Percentiles rank a stretch among this genome's conserved stretches.
Evolutionary conservation across 108 stramenopile genomes (phyloP).

Genomic region (Hondaea fermentalgiana): DNA sequence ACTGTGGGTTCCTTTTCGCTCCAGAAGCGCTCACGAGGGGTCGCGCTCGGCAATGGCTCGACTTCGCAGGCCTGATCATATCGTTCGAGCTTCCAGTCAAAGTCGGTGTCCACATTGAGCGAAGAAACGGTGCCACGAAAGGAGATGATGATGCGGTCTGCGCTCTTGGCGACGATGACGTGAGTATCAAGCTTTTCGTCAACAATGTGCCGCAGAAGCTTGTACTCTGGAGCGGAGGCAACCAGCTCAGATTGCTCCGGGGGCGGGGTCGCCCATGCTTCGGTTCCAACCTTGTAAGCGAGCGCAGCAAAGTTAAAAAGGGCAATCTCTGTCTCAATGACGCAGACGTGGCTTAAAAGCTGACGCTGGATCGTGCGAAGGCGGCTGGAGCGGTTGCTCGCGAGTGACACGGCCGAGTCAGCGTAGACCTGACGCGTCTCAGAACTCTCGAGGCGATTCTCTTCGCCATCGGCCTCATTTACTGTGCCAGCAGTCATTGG

Average conservation of each 20-base stretch:
- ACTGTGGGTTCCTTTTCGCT: not conserved
- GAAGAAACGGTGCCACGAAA: not conserved
- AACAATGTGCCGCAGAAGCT: not conserved
- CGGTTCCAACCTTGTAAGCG: not conserved
- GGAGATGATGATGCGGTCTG: not conserved
- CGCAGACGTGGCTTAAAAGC: not conserved
- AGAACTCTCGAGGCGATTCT: too few relatives aligned
- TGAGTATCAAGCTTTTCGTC: not conserved
- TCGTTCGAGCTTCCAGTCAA: not conserved
- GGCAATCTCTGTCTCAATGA: not conserved
- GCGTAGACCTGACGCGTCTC: too few relatives aligned
- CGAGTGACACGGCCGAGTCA: too few relatives aligned
- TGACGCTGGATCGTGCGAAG: not conserved
- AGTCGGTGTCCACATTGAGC: not conserved
- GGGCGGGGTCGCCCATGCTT: not conserved
- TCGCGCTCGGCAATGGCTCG: not conserved
- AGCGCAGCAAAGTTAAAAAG: not conserved
- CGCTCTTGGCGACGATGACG: not conserved
- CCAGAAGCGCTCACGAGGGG: not conserved
- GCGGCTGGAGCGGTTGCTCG: not conserved
- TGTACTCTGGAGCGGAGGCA: not conserved
- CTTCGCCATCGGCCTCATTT: too few relatives aligned
- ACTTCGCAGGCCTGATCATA: not conserved
- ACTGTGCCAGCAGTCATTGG: too few relatives aligned
- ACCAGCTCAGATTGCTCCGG: not conserved